Conservation (phyloP, 306 rosid genomes). For the Morella rubra region DNA sequence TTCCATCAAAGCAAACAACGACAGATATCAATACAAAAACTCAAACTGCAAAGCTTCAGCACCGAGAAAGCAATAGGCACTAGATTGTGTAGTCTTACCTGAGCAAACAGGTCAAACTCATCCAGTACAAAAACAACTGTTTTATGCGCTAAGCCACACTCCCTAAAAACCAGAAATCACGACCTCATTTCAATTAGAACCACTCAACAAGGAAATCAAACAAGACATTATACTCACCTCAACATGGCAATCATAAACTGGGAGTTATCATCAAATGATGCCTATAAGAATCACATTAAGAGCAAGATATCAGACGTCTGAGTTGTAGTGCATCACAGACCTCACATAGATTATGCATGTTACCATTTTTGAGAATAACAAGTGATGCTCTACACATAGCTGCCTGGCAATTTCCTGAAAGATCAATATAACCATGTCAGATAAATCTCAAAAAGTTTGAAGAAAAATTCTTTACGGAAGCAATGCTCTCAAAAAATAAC, state of each 20-base stretch:
- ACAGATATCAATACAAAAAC: not conserved
- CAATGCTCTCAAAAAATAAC: not conserved
- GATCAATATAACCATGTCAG: slow-evolving; percentile 30
- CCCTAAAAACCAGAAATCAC: slow-evolving; percentile 54
- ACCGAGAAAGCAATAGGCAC: slow-evolving; percentile 16
- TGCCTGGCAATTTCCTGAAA: slow-evolving; percentile 94
- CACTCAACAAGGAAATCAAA: not conserved
- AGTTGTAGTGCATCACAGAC: slow-evolving; percentile 5
- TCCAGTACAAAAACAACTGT: slow-evolving; percentile 77
- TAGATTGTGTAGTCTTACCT: slow-evolving; percentile 50
- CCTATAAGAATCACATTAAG: slow-evolving; percentile 49
- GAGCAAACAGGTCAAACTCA: slow-evolving; percentile 94
- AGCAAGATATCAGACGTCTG: slow-evolving; percentile 26
- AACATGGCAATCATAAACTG: slow-evolving; percentile 90
- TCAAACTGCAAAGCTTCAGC: slow-evolving; percentile 25
- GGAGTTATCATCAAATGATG: slow-evolving; percentile 90
- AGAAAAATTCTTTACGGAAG: not conserved
- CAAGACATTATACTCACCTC: slow-evolving; percentile 48
- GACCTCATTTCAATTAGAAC: slow-evolving; percentile 23
- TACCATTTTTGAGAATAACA: slow-evolving; percentile 88
- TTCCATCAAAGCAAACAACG: not conserved
- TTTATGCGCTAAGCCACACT: slow-evolving; percentile 93
- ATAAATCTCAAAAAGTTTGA: slow-evolving; percentile 4
- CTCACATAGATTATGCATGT: slow-evolving; percentile 12
- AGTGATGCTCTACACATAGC: slow-evolving; percentile 76